Evolutionary conservation across 495 filamentous ascomycete species (phyloP).

Genomic region (Xylaria curta): DNA sequence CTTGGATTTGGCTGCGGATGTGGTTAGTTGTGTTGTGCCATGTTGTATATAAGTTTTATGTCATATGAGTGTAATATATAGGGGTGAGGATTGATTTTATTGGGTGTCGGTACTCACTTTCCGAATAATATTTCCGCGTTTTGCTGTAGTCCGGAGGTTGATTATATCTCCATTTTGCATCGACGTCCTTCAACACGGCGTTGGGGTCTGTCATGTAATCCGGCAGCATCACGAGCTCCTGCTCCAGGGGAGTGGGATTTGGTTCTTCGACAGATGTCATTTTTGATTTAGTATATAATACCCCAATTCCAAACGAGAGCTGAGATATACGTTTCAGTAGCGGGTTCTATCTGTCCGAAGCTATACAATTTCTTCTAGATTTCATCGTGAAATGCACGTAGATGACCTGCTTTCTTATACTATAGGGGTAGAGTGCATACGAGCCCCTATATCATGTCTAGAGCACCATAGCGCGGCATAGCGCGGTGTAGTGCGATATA

Average conservation of each 20-base stretch:
- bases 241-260: not conserved
- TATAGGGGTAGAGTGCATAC: not conserved
- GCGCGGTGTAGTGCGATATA: not conserved
- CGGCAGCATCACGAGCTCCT: constrained; percentile 38
- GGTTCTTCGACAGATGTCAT: not conserved
- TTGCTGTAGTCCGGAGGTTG: constrained; percentile 65
- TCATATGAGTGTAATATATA: too few relatives aligned
- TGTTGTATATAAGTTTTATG: too few relatives aligned
- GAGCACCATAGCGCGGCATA: not conserved
- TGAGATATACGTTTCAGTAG: not conserved
- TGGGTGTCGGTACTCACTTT: constrained; percentile 49
- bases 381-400: not conserved
- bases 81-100: not conserved
- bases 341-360: too few relatives aligned
- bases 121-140: constrained; percentile 58
- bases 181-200: constrained; percentile 61
- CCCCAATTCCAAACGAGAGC: not conserved
- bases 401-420: not conserved
- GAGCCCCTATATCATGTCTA: not conserved
- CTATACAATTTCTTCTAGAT: not conserved
- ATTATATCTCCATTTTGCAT: constrained; percentile 64
- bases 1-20: constrained; percentile 55
- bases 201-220: constrained; percentile 67
- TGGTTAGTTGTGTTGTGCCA: not conserved
- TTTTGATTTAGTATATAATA: not conserved